Base-by-base conservation (phyloP, 306 rosid genomes). In the Citrullus amarus region DNA sequence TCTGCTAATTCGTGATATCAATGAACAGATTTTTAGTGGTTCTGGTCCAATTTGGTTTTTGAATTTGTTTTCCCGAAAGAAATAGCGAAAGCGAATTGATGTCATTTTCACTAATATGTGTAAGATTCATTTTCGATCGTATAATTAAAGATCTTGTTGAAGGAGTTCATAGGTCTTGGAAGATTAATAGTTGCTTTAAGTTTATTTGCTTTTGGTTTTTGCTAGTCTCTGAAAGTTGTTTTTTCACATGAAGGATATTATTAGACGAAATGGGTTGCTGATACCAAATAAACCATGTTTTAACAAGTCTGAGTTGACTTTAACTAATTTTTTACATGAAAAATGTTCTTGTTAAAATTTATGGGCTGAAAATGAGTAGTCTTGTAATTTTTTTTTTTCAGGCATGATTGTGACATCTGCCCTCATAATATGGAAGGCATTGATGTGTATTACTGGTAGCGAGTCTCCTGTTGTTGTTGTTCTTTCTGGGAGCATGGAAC, bases 401-500 rank as follows among this genome's bases (percentile, higher is more conserved):
- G 98, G 98, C 34, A 78, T 93, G 96, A 87, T 93, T 82, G 91
- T 90, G 20, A 82, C 97, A 44, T 87, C 97, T 18, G 98, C 97
- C 7, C 85, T 93, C 48, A 80, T 92, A 51, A 87, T 92, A 78
- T 93, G 98, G 98, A 92, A 90, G 89, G 97, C 87, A 30, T 81
- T 93, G 75, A 91, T 90, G 88, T 93, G 97, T 68, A 38, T 88
- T 58, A 89, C 96, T 5, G 96, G 94, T n/a, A 89, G 93, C 3
- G 94, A 94, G 76, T 89, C 98, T 20, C 98, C 98, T 12, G 93
- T 94, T 38, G 97, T 94, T 18, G 98, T 94, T 75, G 98, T 94
- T 77, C 83, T 94, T 63, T 92, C 98, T 17, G 97, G 92, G 48
- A 94, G 97, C 83, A 94, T 94, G 98, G 97, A 94, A 82, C 98